These are phyloP conservation scores for Solanum sejunctum DNA, from an alignment of 257 asterid genomes.

Conservation along the genomic window DNA sequence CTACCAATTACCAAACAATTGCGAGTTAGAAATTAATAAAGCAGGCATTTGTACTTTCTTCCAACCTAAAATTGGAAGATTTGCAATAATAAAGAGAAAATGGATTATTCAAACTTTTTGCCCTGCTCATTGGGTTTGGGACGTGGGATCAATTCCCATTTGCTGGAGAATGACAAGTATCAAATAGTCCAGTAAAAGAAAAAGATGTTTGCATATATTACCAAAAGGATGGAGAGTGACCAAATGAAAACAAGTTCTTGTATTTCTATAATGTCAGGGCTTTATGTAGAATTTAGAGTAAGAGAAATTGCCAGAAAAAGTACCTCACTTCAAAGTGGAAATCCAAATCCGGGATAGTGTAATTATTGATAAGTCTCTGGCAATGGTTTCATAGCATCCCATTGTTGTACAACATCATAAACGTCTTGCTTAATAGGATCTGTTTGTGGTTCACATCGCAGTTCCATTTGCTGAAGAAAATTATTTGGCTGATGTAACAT, in stretches of 20 bases:
- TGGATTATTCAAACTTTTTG: not conserved
- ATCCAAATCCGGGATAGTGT: not conserved
- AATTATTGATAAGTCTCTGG: not conserved
- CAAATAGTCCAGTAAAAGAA: not conserved
- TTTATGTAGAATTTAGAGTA: not conserved
- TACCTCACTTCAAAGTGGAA: not conserved
- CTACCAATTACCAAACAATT: not conserved
- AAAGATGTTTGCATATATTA: not conserved
- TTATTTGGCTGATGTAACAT: conserved; percentile 16
- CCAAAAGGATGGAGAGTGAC: not conserved
- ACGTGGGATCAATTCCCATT: not conserved
- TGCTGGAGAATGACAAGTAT: not conserved
- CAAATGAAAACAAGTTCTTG: not conserved
- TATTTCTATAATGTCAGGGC: not conserved
- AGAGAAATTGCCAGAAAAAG: not conserved
- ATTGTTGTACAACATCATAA: not conserved
- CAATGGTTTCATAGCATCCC: not conserved
- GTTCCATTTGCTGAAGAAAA: not conserved
- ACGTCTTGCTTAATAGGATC: not conserved
- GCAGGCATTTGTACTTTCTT: not conserved
- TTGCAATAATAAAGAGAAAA: not conserved
- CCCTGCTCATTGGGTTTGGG: not conserved
- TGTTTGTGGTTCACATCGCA: not conserved
- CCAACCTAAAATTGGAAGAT: not conserved
- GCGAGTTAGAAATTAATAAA: not conserved